Conservation (phyloP, 2,329 filamentous ascomycete species). For the Aspergillus aculeatus region DNA sequence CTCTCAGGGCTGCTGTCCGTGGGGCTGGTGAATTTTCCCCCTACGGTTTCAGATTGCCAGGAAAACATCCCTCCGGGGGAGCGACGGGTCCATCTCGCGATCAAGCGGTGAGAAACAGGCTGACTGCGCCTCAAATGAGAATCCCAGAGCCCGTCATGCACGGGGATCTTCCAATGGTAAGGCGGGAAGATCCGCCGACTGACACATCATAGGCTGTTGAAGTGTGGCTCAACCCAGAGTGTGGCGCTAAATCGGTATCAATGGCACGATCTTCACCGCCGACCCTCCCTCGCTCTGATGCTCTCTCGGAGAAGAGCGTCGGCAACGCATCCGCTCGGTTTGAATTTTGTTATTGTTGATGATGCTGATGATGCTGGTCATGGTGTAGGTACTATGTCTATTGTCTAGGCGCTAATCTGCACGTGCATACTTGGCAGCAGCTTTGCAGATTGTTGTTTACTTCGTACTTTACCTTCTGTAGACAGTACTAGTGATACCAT, state of each 20-base stretch:
- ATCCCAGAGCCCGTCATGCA: slow-evolving; percentile 10
- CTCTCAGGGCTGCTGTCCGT: too few relatives aligned
- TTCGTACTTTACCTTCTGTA: neutral
- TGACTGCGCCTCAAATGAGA: slow-evolving; percentile 19
- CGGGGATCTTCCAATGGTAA: slow-evolving; percentile 20
- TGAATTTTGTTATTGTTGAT: neutral
- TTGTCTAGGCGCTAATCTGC: neutral
- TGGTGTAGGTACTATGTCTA: neutral
- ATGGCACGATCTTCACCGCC: slow-evolving; percentile 20
- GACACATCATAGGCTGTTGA: slow-evolving; percentile 17
- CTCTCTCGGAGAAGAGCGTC: slow-evolving; percentile 15
- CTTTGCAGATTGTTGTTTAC: slow-evolving; percentile 1
- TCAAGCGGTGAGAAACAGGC: slow-evolving; percentile 13
- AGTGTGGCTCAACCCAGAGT: slow-evolving; percentile 20
- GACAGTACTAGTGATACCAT: neutral
- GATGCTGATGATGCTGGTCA: neutral
- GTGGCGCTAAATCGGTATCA: slow-evolving; percentile 18
- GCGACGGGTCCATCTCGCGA: slow-evolving; percentile 15
- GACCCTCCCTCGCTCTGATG: slow-evolving; percentile 10
- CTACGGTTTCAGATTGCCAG: neutral
- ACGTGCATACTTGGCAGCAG: slow-evolving; percentile 7
- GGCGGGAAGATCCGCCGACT: slow-evolving; percentile 18
- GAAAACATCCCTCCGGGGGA: slow-evolving; percentile 2
- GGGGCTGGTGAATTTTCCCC: neutral
- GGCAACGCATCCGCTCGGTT: neutral